Percentiles rank a stretch among this genome's conserved stretches.
These are phyloP conservation scores for Aspergillus cavernicola DNA, from an alignment of 495 filamentous ascomycete species.

Conservation along the genomic window DNA sequence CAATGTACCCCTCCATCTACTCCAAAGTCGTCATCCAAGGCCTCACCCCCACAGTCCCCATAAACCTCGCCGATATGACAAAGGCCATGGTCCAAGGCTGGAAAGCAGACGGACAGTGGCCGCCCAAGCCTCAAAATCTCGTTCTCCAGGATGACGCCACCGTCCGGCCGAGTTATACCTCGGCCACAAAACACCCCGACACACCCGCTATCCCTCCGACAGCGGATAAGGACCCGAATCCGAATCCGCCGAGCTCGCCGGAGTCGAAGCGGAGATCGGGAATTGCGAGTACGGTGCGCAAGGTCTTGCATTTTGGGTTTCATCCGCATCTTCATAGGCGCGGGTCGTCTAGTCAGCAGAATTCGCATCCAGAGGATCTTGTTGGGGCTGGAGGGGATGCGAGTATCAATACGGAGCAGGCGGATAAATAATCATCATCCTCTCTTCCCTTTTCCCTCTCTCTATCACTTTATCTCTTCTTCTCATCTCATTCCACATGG, in stretches of 20 bases:
- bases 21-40: constrained; percentile 76
- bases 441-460: too few relatives aligned
- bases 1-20: constrained; percentile 79
- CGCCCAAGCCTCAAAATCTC: constrained; percentile 55
- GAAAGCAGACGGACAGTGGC: constrained; percentile 95
- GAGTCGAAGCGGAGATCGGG: constrained; percentile 33
- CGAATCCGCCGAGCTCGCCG: constrained; percentile 12
- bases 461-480: too few relatives aligned
- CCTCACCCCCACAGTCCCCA: constrained; percentile 75
- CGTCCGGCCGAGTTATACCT: constrained; percentile 9
- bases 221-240: constrained; percentile 9
- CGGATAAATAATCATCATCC: constrained; percentile 6
- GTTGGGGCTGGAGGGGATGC: background rate
- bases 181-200: constrained; percentile 6
- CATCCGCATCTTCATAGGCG: constrained; percentile 41
- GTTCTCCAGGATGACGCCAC: constrained; percentile 33
- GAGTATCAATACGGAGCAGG: background rate
- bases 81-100: constrained; percentile 84
- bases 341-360: constrained; percentile 31
- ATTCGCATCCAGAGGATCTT: constrained; percentile 4
- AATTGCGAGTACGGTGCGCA: constrained; percentile 42
- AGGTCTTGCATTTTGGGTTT: constrained; percentile 39
- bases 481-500: too few relatives aligned
- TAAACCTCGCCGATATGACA: constrained; percentile 79
- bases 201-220: constrained; percentile 6